Conservation (phyloP, 176 grass and related monocot species). For the Raddia distichophylla region DNA sequence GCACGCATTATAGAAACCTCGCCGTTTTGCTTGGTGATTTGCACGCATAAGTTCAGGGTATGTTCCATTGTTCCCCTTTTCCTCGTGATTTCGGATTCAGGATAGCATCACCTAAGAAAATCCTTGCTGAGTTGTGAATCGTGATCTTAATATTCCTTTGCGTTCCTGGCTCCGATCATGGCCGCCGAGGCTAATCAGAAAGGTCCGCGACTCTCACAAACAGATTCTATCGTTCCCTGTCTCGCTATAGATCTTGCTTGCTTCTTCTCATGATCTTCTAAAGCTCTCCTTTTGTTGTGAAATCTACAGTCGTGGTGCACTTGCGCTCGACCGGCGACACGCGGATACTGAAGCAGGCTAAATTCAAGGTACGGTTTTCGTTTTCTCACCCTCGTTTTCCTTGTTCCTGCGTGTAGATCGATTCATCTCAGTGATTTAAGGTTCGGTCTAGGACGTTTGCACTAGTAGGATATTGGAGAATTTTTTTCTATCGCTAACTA, state of each 20-base stretch:
- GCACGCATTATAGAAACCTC: too few relatives aligned
- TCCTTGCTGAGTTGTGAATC: neutral
- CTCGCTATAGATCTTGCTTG: neutral
- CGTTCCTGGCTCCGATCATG: slow-evolving; percentile 37
- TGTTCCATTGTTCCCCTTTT: neutral
- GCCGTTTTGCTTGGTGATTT: neutral
- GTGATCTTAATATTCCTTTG: neutral
- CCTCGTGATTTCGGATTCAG: neutral
- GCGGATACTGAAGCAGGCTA: slow-evolving; percentile 78
- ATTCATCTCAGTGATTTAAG: neutral
- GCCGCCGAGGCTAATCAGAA: slow-evolving; percentile 52
- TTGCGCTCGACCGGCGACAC: slow-evolving; percentile 69
- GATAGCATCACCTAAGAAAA: neutral
- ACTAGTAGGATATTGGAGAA: neutral
- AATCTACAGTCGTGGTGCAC: slow-evolving; percentile 68
- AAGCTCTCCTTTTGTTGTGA: neutral
- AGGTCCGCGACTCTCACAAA: slow-evolving; percentile 17
- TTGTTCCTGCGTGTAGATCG: neutral
- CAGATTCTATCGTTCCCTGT: neutral
- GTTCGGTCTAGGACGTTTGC: neutral
- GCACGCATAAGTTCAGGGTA: neutral
- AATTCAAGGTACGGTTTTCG: slow-evolving; percentile 62
- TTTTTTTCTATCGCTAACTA: neutral
- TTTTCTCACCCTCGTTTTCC: neutral
- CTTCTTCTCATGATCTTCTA: neutral